Conservation (phyloP, 2,329 filamentous ascomycete genomes). For the Xylariaceae sp. region DNA sequence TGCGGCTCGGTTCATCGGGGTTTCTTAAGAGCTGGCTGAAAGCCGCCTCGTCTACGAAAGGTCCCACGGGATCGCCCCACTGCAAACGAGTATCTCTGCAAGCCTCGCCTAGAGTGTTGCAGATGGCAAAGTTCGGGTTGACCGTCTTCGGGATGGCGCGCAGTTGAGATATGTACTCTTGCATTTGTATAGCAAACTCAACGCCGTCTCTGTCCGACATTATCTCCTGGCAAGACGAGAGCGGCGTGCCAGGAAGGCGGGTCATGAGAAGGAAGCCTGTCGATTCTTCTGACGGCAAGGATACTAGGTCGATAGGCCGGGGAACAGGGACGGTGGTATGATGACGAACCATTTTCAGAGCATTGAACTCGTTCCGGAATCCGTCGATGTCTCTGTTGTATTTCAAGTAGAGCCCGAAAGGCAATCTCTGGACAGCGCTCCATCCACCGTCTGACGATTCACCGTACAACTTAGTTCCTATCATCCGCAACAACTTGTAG, state of each 20-base stretch:
- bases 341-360: constrained; percentile 28
- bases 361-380: constrained; percentile 35
- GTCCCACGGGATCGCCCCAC: constrained; percentile 27
- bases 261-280: constrained; percentile 29
- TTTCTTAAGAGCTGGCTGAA: constrained; percentile 38
- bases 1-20: constrained; percentile 35
- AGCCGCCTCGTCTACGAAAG: constrained; percentile 35
- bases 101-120: constrained; percentile 35
- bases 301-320: constrained; percentile 29
- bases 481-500: constrained; percentile 23
- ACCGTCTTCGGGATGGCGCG: constrained; percentile 28
- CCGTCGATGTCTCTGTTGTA: constrained; percentile 9
- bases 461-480: constrained; percentile 29
- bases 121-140: constrained; percentile 29
- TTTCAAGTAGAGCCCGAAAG: constrained; percentile 40
- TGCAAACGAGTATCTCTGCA: constrained; percentile 35
- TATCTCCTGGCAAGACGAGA: constrained; percentile 26
- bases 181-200: constrained; percentile 29
- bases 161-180: constrained; percentile 32
- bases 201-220: constrained; percentile 32
- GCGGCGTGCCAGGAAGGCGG: constrained; percentile 22
- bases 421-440: constrained; percentile 29
- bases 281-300: constrained; percentile 4
- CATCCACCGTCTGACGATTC: not conserved
- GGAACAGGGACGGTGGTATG: constrained; percentile 36